Conservation (phyloP, 1,284 basidiomycete genomes). For the Termitomyces sp. region DNA sequence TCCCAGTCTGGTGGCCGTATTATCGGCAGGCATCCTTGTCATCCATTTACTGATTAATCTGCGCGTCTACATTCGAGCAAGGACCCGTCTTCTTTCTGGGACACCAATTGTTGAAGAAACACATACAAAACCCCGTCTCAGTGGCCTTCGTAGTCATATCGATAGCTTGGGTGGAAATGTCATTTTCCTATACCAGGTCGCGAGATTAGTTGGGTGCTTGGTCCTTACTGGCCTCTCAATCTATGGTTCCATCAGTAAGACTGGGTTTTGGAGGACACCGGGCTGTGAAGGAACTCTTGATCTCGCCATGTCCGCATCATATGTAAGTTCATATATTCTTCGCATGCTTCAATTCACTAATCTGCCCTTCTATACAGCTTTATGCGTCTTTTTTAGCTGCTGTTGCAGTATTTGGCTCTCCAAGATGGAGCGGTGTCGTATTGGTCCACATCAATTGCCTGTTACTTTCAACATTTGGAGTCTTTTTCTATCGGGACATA, state of each 20-base stretch:
- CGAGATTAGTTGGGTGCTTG: constrained; percentile 33
- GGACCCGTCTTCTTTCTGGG: constrained; percentile 6
- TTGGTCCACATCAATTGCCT: constrained; percentile 33
- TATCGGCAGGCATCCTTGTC: constrained; percentile 17
- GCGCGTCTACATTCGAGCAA: constrained; percentile 5
- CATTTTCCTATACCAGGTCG: constrained; percentile 30
- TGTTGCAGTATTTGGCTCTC: constrained; percentile 24
- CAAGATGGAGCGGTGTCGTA: constrained; percentile 26
- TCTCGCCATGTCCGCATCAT: constrained; percentile 30
- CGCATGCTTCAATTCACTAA: not conserved
- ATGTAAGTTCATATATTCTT: constrained; percentile 23
- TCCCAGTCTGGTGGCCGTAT: constrained; percentile 18
- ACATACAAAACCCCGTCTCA: not conserved
- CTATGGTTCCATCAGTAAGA: constrained; percentile 12
- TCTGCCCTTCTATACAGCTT: constrained; percentile 15
- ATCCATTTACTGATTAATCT: constrained; percentile 16
- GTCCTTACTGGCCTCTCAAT: constrained; percentile 34
- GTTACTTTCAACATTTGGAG: constrained; percentile 30
- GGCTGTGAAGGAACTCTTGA: constrained; percentile 24
- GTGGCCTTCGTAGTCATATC: constrained; percentile 16
- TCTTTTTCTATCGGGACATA: constrained; percentile 61
- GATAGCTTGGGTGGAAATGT: constrained; percentile 20
- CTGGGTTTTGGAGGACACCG: not conserved
- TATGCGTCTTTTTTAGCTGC: constrained; percentile 31
- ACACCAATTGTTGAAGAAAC: not conserved